Conservation (phyloP, 2,329 filamentous ascomycete species). For the Penicillium olsonii region DNA sequence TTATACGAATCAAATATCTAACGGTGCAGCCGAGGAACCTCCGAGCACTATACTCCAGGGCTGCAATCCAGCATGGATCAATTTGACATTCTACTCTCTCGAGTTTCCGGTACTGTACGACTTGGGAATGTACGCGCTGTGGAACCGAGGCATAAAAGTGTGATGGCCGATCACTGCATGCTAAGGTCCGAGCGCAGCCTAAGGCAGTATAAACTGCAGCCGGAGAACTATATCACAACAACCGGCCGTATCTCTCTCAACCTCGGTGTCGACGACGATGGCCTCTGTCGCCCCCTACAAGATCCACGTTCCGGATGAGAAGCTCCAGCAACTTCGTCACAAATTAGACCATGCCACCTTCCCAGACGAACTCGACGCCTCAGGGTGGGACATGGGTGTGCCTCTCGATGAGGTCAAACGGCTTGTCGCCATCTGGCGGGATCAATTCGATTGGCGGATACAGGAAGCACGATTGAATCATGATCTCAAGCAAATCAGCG, state of each 20-base stretch:
- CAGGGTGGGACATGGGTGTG: constrained; percentile 60
- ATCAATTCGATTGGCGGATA: constrained; percentile 61
- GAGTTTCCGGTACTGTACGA: background rate
- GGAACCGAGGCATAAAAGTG: constrained; percentile 2
- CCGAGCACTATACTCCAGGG: no score
- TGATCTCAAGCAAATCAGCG: constrained; percentile 60
- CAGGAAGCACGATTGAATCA: constrained; percentile 61
- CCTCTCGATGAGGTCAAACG: constrained; percentile 59
- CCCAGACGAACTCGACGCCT: constrained; percentile 57
- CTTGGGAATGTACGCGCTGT: background rate
- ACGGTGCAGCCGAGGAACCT: no score
- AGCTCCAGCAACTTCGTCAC: constrained; percentile 55
- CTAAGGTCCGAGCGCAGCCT: constrained; percentile 1
- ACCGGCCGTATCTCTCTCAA: background rate
- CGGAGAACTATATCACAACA: constrained; percentile 1
- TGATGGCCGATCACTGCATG: background rate
- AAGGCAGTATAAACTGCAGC: background rate
- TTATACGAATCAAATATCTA: no score
- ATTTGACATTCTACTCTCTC: background rate
- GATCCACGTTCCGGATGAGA: constrained; percentile 54
- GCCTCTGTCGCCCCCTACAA: constrained; percentile 42
- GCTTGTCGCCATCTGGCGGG: constrained; percentile 59
- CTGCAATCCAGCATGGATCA: background rate
- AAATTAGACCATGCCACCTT: constrained; percentile 58
- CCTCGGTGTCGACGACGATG: no score